Evolutionary conservation across 23 red algal genomes (phyloP), one percentile per base, ranked within the genome.

Genomic region (Chondrus crispus): DNA sequence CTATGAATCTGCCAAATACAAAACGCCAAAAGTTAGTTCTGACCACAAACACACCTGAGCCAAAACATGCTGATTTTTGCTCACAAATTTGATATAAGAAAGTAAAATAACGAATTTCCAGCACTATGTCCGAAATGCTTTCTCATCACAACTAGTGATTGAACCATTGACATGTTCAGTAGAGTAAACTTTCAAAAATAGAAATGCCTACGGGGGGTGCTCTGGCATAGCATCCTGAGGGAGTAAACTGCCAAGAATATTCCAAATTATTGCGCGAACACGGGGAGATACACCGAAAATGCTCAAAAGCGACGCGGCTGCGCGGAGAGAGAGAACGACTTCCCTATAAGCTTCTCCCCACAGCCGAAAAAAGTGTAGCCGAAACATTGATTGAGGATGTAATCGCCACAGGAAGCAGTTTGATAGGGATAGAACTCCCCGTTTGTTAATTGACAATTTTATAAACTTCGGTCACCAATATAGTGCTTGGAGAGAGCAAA

Each of bases 221-320:
- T 35, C 44, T 77, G 71, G 71, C 71, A 66, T 32, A 66, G 60
- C 60, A n/a, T n/a, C n/a, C n/a, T n/a, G n/a, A n/a, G n/a, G n/a
- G n/a, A n/a, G n/a, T n/a, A n/a, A n/a, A n/a, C n/a, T n/a, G n/a
- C n/a, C n/a, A n/a, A n/a, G n/a, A n/a, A n/a, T n/a, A n/a, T n/a
- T n/a, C 60, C 60, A 66, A 32, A 66, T 32, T 32, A 66, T 66
- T 22, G 26, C 35, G 26, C 26, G 26, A 66, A 66, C 60, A 0
- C 35, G 26, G 26, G 60, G 35, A 32, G 60, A 32, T 22, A 66
- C 60, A 22, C 60, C 60, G 35, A 66, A 66, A 22, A 0, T 32
- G 60, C 60, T 32, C 1, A 32, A 66, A n/a, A 66, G 26, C 60
- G 26, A n/a, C n/a, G n/a, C n/a, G n/a, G n/a, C n/a, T n/a, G n/a